Conservation (phyloP, 768 basidiomycete species). For the Vararia minispora region DNA sequence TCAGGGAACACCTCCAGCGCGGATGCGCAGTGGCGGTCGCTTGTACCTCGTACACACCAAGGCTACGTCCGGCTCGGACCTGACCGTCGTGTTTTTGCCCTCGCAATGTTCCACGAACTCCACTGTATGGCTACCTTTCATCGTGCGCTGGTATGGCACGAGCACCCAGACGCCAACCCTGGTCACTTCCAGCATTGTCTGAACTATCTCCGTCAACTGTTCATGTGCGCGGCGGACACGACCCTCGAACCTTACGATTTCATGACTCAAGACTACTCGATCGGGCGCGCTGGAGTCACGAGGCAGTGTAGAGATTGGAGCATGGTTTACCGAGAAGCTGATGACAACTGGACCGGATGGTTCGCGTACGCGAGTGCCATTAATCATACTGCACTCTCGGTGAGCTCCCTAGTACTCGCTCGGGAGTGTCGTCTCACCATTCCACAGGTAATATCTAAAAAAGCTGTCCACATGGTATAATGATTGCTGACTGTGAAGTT, state of each 20-base stretch:
- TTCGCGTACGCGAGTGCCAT: constrained; percentile 3
- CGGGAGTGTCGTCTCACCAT: too few relatives aligned
- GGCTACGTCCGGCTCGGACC: too few relatives aligned
- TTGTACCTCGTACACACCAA: too few relatives aligned
- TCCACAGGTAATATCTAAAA: too few relatives aligned
- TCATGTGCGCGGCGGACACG: constrained; percentile 28
- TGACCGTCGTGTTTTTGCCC: too few relatives aligned
- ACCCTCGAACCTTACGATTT: constrained; percentile 24
- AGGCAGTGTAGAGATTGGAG: constrained; percentile 26
- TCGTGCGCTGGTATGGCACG: constrained; percentile 16
- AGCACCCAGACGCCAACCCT: constrained; percentile 12
- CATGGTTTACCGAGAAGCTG: constrained; percentile 11
- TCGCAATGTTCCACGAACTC: constrained; percentile 35
- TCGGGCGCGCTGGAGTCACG: constrained; percentile 20
- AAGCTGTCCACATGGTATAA: too few relatives aligned
- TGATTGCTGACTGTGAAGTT: too few relatives aligned
- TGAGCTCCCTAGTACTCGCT: too few relatives aligned
- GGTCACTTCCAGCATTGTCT: constrained; percentile 27
- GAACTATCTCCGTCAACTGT: constrained; percentile 27
- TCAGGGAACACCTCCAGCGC: too few relatives aligned
- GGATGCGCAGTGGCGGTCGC: too few relatives aligned
- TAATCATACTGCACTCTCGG: too few relatives aligned
- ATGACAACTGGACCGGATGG: constrained; percentile 6
- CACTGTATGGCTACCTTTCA: constrained; percentile 33
- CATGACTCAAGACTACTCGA: constrained; percentile 18